phyloP scores from a whole-genome alignment of 208 protist genomes.

The Leishmania tropica region DNA sequence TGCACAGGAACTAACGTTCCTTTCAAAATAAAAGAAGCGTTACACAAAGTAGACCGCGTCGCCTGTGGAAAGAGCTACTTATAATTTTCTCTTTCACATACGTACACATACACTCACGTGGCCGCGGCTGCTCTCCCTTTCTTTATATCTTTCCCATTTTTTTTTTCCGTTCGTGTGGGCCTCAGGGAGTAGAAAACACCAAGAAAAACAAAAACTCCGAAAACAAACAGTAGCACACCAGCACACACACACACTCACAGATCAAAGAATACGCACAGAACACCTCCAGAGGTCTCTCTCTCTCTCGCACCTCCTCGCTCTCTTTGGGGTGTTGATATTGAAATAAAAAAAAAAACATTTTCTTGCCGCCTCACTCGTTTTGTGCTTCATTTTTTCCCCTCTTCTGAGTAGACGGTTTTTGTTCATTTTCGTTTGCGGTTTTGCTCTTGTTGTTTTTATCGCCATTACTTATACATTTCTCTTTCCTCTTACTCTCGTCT shows the following conservation, averaged over 20 bases:
- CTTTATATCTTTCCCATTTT: neutral
- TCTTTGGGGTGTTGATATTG: neutral
- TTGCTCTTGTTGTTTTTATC: neutral
- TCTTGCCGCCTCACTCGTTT: neutral
- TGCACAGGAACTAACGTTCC: neutral
- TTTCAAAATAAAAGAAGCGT: neutral
- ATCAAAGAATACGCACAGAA: neutral
- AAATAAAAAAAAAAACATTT: neutral
- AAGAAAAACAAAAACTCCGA: neutral
- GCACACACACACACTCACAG: neutral
- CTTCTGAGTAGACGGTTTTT: slow-evolving; percentile 1
- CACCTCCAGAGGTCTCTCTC: neutral
- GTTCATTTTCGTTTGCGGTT: neutral
- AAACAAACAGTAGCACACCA: neutral
- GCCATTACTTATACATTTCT: neutral
- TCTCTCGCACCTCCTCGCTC: neutral
- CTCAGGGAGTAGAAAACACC: neutral
- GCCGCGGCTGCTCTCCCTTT: neutral
- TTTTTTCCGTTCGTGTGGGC: neutral
- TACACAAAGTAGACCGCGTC: neutral
- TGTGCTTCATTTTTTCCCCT: neutral
- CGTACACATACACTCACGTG: neutral
- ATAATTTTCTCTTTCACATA: neutral
- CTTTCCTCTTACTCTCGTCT: neutral
- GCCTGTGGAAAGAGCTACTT: neutral